Evolutionary conservation across 192 early-diverging fungal genomes (phyloP), one percentile per base, ranked within the genome.

Genomic region (Lobosporangium transversale): DNA sequence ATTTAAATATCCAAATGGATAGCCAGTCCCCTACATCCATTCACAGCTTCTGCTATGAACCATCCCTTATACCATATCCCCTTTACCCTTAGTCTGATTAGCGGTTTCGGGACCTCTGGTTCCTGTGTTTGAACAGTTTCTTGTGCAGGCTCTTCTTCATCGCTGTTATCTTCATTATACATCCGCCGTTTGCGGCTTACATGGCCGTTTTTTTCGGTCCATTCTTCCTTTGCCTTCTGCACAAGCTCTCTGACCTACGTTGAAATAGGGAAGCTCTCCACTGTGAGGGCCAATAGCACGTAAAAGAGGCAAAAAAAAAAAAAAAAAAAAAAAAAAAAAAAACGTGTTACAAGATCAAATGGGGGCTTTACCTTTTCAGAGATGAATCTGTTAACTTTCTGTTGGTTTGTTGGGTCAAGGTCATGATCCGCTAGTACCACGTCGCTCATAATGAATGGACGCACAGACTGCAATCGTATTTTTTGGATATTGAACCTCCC

Each of bases 391-490:
- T 78, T 76, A 4, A 88, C 80, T 40, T 62, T 71, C 31, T 85
- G 79, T 50, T 84, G 80, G 53, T 94, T 87, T 36, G 70, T 71
- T 12, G 84, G 85, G 29, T 69, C 59, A 43, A 94, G 53, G 0
- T 71, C 64, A 15, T 81, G 62, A 11, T 84, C 78, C 1, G 84
- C 47, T 26, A 97, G 76, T 6, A 81, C 78, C 17, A 96, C 79
- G 17, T 92, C 89, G 7, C 86, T 81, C 59, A 95, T 91, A 20
- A 93, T 79, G 62, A 98, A 95, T 7, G 97, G 97, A 4, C 97
- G 85, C n/a, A 97, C 93, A 23, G 88, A 89, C 33, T 84, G 83
- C 1, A 98, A 81, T 7, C 86, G 80, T 18, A 97, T 81, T 53
- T 93, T 93, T 32, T 94, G 84, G 14, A 97, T 30, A 11, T 85